Evolutionary conservation across 306 rosid genomes (phyloP), one percentile per base, ranked within the genome.

Genomic region (Cyclanthera cordifolia): DNA sequence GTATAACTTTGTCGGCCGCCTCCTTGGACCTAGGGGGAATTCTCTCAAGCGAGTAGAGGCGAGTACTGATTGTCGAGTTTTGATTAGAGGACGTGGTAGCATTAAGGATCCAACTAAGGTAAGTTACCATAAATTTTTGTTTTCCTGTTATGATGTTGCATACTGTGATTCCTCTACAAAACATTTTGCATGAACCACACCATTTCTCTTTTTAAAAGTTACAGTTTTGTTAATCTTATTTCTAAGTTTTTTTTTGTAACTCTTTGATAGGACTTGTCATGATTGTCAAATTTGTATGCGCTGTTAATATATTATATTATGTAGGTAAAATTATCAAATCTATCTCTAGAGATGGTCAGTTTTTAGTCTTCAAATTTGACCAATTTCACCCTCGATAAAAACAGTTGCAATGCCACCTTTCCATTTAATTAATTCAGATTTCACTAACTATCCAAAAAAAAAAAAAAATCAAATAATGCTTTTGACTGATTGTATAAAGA

Each of bases 81-180:
- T 94, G 83, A 94, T 94, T 79, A 86, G 99, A 82, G 99, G 99
- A 53, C 88, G 88, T 56, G 99, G 99, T 75, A 94, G 99, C 95
- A 94, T 94, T 70, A 94, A 94, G 81, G 99, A 94, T 81, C 87
- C 91, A 52, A 30, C 85, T 28, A 83, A 83, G 89, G 99, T 94
- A 85, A 90, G 5, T 72, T 56, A 78, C n/a, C 65, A 69, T 30
- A 69, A 30, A 8, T 50, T 74, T 37, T 67, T 21, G 24, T 23
- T 56, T 53, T 74, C 41, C 28, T 64, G 17, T 43, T 28, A 21
- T 6, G 34, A 21, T 6, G 34, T 23, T 66, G 41, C 54, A 25
- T 47, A 0, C 25, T 25, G 27, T 45, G 34, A 45, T 43, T 65
- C 69, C 21, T 11, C 8, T 30, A 16, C 20, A 57, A 15, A 57